Evolutionary conservation across 2,329 filamentous ascomycete genomes (phyloP).

Genomic region (Arthrobotrys sinensis): DNA sequence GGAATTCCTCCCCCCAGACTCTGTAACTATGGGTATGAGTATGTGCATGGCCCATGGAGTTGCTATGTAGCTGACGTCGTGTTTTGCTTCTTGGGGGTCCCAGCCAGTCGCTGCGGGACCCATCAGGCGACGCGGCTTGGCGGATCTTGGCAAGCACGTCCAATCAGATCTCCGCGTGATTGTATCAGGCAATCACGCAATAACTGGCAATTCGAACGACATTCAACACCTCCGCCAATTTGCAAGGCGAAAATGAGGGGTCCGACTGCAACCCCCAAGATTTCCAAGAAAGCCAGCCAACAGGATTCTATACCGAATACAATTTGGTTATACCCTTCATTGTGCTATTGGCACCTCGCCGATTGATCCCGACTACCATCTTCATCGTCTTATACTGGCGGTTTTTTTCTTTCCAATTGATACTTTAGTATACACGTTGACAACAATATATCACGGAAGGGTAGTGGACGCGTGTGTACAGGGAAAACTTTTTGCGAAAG

Average conservation of each 20-base stretch:
- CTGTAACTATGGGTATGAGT: neutral
- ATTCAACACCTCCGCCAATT: conserved; percentile 33
- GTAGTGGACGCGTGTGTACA: neutral
- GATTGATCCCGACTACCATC: neutral
- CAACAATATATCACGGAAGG: conserved; percentile 1
- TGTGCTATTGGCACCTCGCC: conserved; percentile 20
- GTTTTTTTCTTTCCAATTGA: neutral
- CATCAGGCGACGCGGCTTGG: conserved; percentile 23
- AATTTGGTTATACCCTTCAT: neutral
- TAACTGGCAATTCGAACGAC: conserved; percentile 47
- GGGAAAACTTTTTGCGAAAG: neutral
- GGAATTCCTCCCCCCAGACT: conserved; percentile 2
- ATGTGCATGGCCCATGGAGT: neutral
- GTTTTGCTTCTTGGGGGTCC: conserved; percentile 13
- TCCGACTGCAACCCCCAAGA: conserved; percentile 24
- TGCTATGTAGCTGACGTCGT: conserved; percentile 24
- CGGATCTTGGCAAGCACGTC: conserved; percentile 5
- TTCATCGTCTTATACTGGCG: too few relatives aligned
- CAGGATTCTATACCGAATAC: conserved; percentile 16
- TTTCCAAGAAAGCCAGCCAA: conserved; percentile 14
- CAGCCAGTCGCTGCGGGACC: neutral
- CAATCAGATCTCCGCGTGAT: conserved; percentile 52
- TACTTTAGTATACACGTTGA: neutral
- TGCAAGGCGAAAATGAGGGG: conserved; percentile 24
- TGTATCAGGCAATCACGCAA: conserved; percentile 59